Evolutionary conservation across 106 monocot species (phyloP), one percentile per base, ranked within the genome.

Genomic region (Triglochin maritima): DNA sequence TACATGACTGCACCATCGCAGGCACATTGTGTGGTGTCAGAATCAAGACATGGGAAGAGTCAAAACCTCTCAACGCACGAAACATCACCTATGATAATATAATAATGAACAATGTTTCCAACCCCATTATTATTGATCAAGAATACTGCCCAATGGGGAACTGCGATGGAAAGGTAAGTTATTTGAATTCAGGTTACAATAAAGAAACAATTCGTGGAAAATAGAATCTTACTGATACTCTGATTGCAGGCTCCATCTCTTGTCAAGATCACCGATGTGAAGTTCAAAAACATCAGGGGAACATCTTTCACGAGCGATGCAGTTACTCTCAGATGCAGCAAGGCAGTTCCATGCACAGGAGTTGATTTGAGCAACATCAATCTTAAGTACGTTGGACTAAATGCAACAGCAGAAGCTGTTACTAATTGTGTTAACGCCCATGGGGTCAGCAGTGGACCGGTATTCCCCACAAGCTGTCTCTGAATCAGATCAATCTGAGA

Each of bases 71-170:
- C 15, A 63, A 3, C 42, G 49, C 49, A 5, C 42, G 42, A 3
- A 72, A 72, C 54, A 64, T 62, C 54, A 72, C 72, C 14, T 52
- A 64, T 16, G 73, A 74, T 0, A 58, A 74, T 17, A 46, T 74
- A 3, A 55, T 57, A 58, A 74, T 74, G 73, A 57, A 46, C 11
- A 43, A 74, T 44, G 73, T 66, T 48, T 56, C 8, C 57, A 74
- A 74, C 47, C 73, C 65, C 64, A 65, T 73, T 64, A 73, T 65
- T 46, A 64, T 73, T 9, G 73, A 73, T 55, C 73, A 74, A 58
- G 46, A 74, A 13, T 74, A 74, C 58, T 74, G 73, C 58, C 73
- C 73, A 4, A n/a, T 14, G 16, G 56, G 52, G 47, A 57, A 63
- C 11, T 74, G 73, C 47, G 66, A 15, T 17, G 46, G 47, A 56